Conservation (phyloP, 305 asterid species). For the Fraxinus albicans region DNA sequence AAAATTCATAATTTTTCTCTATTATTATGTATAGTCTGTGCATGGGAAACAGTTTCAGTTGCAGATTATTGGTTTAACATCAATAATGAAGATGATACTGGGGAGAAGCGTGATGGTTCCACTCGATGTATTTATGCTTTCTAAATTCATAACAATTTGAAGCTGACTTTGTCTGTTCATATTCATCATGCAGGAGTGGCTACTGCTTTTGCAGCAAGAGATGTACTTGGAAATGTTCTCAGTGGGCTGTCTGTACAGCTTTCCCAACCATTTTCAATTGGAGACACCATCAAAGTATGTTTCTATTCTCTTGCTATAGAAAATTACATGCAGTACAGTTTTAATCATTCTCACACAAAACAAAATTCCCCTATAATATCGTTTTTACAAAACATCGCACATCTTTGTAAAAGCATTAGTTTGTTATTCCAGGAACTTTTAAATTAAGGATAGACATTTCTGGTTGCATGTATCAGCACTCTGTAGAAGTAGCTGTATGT, state of each 20-base stretch:
- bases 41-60: neutral
- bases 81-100: neutral
- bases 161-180: conserved; percentile 22
- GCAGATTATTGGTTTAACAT: neutral
- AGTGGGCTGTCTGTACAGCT: conserved; percentile 81
- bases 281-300: conserved; percentile 86
- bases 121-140: neutral
- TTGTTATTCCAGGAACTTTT: neutral
- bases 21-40: neutral
- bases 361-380: neutral
- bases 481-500: neutral
- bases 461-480: neutral
- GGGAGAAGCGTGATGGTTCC: neutral
- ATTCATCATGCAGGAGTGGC: conserved; percentile 75
- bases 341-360: neutral
- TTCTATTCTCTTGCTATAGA: neutral
- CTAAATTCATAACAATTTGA: neutral
- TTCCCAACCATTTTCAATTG: conserved; percentile 78
- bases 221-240: conserved; percentile 84
- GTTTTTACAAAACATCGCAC: neutral
- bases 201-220: conserved; percentile 93
- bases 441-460: neutral
- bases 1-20: neutral
- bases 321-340: neutral
- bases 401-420: neutral